phyloP scores from a whole-genome alignment of 208 protist species.

The Phytomonas francai region DNA sequence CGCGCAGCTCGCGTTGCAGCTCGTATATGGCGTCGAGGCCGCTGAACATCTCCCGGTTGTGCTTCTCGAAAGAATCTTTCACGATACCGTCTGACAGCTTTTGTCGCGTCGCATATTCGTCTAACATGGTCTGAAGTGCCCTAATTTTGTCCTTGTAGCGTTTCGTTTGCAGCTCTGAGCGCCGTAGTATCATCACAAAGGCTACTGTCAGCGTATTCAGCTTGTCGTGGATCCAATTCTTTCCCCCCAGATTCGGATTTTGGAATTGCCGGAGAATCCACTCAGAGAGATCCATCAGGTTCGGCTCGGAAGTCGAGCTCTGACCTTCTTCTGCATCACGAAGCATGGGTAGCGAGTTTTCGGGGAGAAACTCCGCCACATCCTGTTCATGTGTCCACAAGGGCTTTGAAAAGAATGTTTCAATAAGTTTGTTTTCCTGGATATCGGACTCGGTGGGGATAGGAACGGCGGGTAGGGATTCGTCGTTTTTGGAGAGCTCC shows the following conservation, averaged over 20 bases:
- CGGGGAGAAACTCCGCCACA: too few species aligned
- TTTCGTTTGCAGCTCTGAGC: conserved; percentile 22
- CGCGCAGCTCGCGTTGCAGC: conserved; percentile 45
- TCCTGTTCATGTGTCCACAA: too few species aligned
- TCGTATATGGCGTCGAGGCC: conserved; percentile 24
- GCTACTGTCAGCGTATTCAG: conserved; percentile 20
- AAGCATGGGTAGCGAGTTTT: too few species aligned
- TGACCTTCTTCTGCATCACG: too few species aligned
- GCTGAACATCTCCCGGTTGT: conserved; percentile 23
- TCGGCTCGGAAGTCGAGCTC: too few species aligned
- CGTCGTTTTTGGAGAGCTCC: too few species aligned
- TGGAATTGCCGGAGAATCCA: too few species aligned
- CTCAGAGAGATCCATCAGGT: too few species aligned
- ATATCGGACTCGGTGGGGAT: too few species aligned
- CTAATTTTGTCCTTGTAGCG: conserved; percentile 25
- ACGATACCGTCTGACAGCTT: conserved; percentile 64
- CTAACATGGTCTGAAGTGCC: conserved; percentile 33
- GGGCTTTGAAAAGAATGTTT: not conserved
- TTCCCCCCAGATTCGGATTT: too few species aligned
- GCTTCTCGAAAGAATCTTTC: conserved; percentile 25
- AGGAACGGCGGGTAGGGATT: conserved; percentile 13
- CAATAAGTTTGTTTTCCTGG: too few species aligned
- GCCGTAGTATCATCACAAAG: conserved; percentile 28
- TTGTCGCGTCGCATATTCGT: conserved; percentile 38
- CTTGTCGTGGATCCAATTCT: conserved; percentile 9